phyloP scores from a whole-genome alignment of 2,329 filamentous ascomycete species.

The Juglanconis oblonga region DNA sequence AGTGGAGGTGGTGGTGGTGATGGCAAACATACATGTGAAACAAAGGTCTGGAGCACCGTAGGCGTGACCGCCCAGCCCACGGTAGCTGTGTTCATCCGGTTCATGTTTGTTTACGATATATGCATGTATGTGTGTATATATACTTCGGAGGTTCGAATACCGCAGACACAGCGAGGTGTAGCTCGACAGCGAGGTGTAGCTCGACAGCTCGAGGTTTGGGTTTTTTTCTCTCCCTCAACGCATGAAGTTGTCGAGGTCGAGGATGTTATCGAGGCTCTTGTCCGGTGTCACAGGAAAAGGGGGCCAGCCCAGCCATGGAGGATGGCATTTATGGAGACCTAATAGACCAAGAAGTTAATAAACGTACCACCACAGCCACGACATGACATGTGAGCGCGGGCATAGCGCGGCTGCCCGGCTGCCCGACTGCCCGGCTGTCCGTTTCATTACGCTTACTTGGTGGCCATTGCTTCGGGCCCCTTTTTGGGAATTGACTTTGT shows the following conservation, averaged over 20 bases:
- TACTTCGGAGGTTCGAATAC: neutral
- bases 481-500: neutral
- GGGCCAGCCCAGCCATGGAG: too few relatives aligned
- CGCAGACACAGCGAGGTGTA: neutral
- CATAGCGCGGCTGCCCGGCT: neutral
- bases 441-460: conserved; percentile 7
- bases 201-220: neutral
- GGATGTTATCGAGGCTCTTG: neutral
- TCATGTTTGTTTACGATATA: conserved; percentile 32
- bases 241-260: neutral
- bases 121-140: neutral
- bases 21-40: conserved; percentile 69
- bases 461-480: neutral
- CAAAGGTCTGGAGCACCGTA: conserved; percentile 79
- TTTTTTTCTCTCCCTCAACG: neutral
- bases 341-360: neutral
- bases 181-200: neutral
- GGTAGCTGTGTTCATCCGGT: conserved; percentile 70
- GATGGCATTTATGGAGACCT: neutral
- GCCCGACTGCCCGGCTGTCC: neutral
- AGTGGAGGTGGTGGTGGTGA: too few relatives aligned
- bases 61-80: conserved; percentile 84
- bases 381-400: neutral
- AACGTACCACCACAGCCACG: neutral
- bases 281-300: neutral